phyloP scores from a whole-genome alignment of 2,329 filamentous ascomycete species.

The Calonectria ilicicola region DNA sequence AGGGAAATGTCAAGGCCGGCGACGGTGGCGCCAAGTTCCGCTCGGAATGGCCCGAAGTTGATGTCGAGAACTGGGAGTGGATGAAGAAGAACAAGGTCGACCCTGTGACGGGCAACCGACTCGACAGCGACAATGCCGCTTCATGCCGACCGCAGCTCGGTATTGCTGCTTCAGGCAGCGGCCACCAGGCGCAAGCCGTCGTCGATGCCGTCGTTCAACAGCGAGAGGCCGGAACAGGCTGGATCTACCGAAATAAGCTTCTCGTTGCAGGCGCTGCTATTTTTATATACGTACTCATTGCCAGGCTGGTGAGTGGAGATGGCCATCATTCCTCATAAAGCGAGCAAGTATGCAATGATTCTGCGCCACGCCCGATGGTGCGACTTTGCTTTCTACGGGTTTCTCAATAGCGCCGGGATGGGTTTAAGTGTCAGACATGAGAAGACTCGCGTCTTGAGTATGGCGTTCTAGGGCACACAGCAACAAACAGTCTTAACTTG shows the following conservation, averaged over 20 bases:
- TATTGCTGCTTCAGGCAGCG: slow-evolving; percentile 66
- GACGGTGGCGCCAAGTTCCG: slow-evolving; percentile 94
- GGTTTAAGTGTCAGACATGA: slow-evolving; percentile 35
- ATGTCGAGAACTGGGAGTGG: slow-evolving; percentile 92
- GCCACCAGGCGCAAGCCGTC: slow-evolving; percentile 75
- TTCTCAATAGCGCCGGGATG: slow-evolving; percentile 11
- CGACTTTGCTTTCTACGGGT: slow-evolving; percentile 9
- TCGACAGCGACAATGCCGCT: slow-evolving; percentile 60
- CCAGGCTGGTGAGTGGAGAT: slow-evolving; percentile 74
- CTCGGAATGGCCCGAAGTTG: slow-evolving; percentile 89
- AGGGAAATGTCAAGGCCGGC: slow-evolving; percentile 88
- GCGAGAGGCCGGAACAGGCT: slow-evolving; percentile 85
- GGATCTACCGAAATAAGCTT: slow-evolving; percentile 84
- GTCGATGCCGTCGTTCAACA: slow-evolving; percentile 82
- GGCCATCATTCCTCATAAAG: slow-evolving; percentile 31
- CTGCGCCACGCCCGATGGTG: slow-evolving; percentile 2
- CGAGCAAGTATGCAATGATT: background rate
- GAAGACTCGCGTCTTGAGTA: slow-evolving; percentile 39
- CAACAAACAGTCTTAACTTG: slow-evolving; percentile 17
- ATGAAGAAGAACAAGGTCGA: slow-evolving; percentile 89
- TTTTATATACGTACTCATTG: slow-evolving; percentile 86
- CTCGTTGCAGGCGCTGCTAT: slow-evolving; percentile 76
- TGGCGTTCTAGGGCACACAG: slow-evolving; percentile 39
- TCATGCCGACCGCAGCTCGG: slow-evolving; percentile 68
- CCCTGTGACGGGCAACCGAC: slow-evolving; percentile 75